These are phyloP conservation scores for Pseudopyrenochaeta lycopersici DNA, from an alignment of 2,329 filamentous ascomycete species.

Conservation along the genomic window DNA sequence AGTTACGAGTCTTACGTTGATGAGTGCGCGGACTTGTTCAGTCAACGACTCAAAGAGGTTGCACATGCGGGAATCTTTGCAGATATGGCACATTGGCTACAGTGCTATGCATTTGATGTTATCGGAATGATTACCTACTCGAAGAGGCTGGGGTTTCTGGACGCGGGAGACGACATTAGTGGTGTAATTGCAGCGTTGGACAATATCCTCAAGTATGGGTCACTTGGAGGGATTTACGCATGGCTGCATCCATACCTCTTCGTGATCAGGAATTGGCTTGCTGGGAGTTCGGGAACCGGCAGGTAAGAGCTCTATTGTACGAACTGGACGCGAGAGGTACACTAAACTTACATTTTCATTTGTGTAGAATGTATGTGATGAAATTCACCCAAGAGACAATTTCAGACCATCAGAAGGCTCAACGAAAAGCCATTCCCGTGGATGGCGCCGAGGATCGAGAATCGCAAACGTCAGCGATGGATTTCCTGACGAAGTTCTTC, in stretches of 20 bases:
- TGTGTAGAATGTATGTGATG: constrained; percentile 36
- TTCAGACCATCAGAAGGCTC: constrained; percentile 8
- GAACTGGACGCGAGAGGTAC: too few species aligned
- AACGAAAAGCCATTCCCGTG: constrained; percentile 11
- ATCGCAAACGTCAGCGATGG: constrained; percentile 6
- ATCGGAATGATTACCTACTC: constrained; percentile 39
- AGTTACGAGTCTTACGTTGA: constrained; percentile 49
- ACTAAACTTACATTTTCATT: too few species aligned
- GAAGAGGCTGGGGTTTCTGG: constrained; percentile 27
- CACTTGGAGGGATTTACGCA: constrained; percentile 23
- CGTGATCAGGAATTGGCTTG: constrained; percentile 48
- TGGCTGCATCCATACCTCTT: constrained; percentile 43
- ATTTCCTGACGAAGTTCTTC: constrained; percentile 27
- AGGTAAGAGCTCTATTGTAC: too few species aligned
- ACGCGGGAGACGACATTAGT: constrained; percentile 18
- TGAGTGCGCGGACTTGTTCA: constrained; percentile 37
- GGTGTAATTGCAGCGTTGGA: constrained; percentile 12
- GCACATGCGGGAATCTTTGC: constrained; percentile 14
- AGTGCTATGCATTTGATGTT: constrained; percentile 53
- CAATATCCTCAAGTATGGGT: constrained; percentile 11
- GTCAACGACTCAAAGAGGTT: constrained; percentile 37
- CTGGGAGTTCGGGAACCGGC: constrained; percentile 34
- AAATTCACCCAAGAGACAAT: constrained; percentile 27
- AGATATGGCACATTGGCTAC: constrained; percentile 40
- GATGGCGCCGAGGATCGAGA: neutral